phyloP scores from a whole-genome alignment of 2,329 filamentous ascomycete species.

The Aspergillus thermomutatus region DNA sequence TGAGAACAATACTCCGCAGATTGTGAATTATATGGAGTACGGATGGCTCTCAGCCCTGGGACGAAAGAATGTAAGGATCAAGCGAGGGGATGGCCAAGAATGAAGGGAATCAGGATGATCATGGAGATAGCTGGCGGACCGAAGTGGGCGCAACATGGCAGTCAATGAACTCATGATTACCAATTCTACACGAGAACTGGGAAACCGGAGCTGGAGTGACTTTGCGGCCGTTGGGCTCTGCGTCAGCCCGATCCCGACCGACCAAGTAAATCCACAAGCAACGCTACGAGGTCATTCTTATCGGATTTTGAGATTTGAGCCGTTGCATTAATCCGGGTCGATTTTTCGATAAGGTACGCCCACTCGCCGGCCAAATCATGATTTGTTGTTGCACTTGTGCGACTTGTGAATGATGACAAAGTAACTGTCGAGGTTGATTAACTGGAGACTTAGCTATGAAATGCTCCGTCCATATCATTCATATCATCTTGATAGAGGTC shows the following conservation, averaged over 20 bases:
- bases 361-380: too few species aligned
- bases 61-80: neutral
- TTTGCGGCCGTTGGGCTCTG: neutral
- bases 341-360: neutral
- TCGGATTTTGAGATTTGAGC: neutral
- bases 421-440: neutral
- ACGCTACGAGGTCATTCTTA: neutral
- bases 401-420: neutral
- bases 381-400: neutral
- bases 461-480: neutral
- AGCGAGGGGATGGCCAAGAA: neutral
- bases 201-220: neutral
- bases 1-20: neutral
- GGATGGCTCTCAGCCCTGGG: neutral
- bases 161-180: neutral
- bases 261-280: neutral
- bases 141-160: neutral
- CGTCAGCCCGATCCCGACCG: neutral
- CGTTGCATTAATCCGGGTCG: neutral
- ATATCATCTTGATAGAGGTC: neutral
- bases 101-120: neutral
- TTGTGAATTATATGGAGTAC: neutral
- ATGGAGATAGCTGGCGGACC: neutral
- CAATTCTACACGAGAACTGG: neutral
- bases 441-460: neutral